Conservation (phyloP, 352 stramenopile species). For the Discostella stelligera region DNA sequence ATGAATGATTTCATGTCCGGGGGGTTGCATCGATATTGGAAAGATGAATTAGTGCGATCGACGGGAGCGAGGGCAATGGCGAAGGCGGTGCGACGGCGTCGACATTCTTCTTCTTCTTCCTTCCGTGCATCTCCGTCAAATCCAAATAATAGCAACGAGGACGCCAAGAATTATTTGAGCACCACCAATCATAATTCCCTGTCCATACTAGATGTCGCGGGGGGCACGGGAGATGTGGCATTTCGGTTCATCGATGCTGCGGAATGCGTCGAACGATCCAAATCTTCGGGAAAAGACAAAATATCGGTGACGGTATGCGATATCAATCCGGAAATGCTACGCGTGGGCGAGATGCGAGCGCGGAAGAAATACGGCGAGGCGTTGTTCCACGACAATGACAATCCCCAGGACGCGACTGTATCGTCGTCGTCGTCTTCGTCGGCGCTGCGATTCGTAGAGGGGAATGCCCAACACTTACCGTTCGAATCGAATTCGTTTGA, state of each 20-base stretch:
- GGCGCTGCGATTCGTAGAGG: conserved; percentile 87
- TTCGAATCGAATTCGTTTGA: conserved; percentile 96
- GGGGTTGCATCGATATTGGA: conserved; percentile 90
- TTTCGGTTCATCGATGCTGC: conserved; percentile 92
- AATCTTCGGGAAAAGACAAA: conserved; percentile 63
- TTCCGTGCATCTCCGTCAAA: conserved; percentile 11
- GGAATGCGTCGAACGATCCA: conserved; percentile 60
- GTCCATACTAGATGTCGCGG: conserved; percentile 92
- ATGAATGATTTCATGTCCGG: conserved; percentile 99
- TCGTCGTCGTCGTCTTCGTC: not conserved
- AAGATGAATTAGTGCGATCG: conserved; percentile 83
- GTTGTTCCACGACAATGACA: conserved; percentile 46
- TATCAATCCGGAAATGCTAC: conserved; percentile 98
- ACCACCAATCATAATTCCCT: conserved; percentile 19
- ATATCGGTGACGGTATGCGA: conserved; percentile 94
- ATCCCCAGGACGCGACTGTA: not conserved
- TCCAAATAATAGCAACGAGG: conserved; percentile 17
- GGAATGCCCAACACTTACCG: conserved; percentile 93
- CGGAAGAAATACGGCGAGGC: conserved; percentile 64
- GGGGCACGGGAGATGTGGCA: conserved; percentile 97
- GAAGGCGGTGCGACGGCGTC: conserved; percentile 48
- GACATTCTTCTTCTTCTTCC: not conserved
- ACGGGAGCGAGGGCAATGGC: conserved; percentile 67
- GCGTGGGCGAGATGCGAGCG: conserved; percentile 90
- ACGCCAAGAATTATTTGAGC: not conserved